Evolutionary conservation across 1,139 yeast species (phyloP), one percentile per base, ranked within the genome.

Genomic region (Candida sp.): DNA sequence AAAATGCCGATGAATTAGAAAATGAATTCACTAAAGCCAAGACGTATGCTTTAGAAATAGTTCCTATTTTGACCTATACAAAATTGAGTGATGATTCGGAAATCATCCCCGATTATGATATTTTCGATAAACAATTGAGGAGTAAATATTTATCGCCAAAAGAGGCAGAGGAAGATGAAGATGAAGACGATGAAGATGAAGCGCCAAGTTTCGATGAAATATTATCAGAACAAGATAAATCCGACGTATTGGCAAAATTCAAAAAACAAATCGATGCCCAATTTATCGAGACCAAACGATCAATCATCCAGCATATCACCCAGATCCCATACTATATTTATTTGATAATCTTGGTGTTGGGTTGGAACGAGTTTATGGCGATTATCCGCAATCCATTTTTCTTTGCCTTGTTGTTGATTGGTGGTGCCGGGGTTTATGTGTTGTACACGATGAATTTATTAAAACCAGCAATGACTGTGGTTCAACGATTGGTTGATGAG

Each of bases 321-420:
- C 84, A 85, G 48, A 84, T 93, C 46, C 99, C 99, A 4, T 72
- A 83, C 54, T 95, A 86, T 70, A 79, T 93, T 47, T 89, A 88
- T 63, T 68, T 82, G 21, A 60, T 93, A 5, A 70, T 93, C 22
- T 63, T 86, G 3, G 81, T 87, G 5, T 71, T 93, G 29, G 99
- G 99, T 11, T 93, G 97, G 97, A 91, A 91, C 63, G 98, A 95
- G 70, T 86, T 93, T 55, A 79, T 90, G 86, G 86, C 95, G 7
- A 81, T 93, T 21, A 58, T 93, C 41, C 77, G 95, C 49, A 91
- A 88, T 61, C 99, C 99, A 25, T 58, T 87, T 22, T 75, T 85
- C 54, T 83, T 90, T 55, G 69, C 89, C 19, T 66, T 84, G 43
- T 56, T 80, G 6, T 57, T 90, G 41, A 51, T 87, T 2, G 35